Percentiles rank a stretch among this genome's conserved stretches.
phyloP scores from a whole-genome alignment of 2,329 filamentous ascomycete species.

The Reticulascus tulasneorum region DNA sequence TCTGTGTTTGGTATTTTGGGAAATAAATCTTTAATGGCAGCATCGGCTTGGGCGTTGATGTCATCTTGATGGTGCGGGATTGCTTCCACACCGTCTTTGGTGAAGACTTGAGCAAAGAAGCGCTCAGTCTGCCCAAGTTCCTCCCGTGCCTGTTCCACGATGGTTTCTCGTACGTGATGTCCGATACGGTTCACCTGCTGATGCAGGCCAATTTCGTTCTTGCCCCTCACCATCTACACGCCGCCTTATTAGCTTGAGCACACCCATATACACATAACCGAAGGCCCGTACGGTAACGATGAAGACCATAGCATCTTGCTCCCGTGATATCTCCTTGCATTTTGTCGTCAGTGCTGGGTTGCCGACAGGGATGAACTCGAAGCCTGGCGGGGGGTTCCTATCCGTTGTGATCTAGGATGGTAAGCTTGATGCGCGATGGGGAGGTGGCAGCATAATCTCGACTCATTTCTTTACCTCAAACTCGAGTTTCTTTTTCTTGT shows the following conservation, averaged over 20 bases:
- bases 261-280: too few species aligned
- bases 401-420: conserved; percentile 50
- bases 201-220: conserved; percentile 34
- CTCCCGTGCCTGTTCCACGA: conserved; percentile 51
- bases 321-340: conserved; percentile 63
- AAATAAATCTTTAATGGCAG: conserved; percentile 59
- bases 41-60: conserved; percentile 60
- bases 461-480: conserved; percentile 44
- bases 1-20: conserved; percentile 63
- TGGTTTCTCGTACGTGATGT: conserved; percentile 55
- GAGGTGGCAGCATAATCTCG: too few species aligned
- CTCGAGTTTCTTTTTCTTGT: conserved; percentile 63
- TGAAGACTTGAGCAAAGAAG: too few species aligned
- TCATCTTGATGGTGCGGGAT: conserved; percentile 57
- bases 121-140: conserved; percentile 13
- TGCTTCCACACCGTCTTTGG: conserved; percentile 40
- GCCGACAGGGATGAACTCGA: conserved; percentile 59
- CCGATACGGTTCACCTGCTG: conserved; percentile 57
- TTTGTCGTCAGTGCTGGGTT: conserved; percentile 56
- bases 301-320: conserved; percentile 60
- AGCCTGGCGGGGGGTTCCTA: conserved; percentile 53
- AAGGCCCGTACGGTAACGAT: conserved; percentile 64
- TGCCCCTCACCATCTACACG: conserved; percentile 7
- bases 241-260: not conserved
- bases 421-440: conserved; percentile 10